Conservation (phyloP, 2,329 filamentous ascomycete species). For the Samsoniella hepiali region DNA sequence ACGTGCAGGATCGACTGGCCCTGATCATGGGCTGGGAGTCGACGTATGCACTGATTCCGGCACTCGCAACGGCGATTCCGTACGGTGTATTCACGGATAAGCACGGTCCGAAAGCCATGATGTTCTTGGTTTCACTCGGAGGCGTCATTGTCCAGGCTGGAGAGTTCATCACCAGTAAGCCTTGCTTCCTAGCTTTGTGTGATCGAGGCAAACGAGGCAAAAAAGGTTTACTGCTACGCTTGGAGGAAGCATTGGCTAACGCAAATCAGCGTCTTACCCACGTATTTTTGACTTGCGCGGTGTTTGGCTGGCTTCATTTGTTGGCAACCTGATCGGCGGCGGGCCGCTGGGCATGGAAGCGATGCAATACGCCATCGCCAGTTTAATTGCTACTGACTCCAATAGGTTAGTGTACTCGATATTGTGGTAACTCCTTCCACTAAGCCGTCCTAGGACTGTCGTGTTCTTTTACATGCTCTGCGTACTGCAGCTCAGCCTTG, state of each 20-base stretch:
- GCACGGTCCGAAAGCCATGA: background rate
- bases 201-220: no score
- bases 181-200: no score
- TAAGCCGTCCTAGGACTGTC: background rate
- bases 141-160: background rate
- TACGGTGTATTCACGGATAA: slow-evolving; percentile 13
- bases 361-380: background rate
- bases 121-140: background rate
- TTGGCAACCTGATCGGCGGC: slow-evolving; percentile 9
- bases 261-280: background rate
- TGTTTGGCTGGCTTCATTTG: background rate
- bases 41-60: background rate
- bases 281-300: background rate
- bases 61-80: slow-evolving; percentile 5
- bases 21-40: slow-evolving; percentile 11
- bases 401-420: background rate
- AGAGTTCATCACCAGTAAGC: no score
- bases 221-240: no score
- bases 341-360: slow-evolving; percentile 8
- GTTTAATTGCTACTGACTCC: slow-evolving; percentile 2
- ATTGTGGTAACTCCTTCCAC: background rate
- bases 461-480: slow-evolving; percentile 13
- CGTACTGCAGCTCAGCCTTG: background rate
- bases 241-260: no score
- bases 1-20: slow-evolving; percentile 11